These are phyloP conservation scores for Rhizopogon hawkerae DNA, from an alignment of 1,284 basidiomycete genomes.

Conservation along the genomic window DNA sequence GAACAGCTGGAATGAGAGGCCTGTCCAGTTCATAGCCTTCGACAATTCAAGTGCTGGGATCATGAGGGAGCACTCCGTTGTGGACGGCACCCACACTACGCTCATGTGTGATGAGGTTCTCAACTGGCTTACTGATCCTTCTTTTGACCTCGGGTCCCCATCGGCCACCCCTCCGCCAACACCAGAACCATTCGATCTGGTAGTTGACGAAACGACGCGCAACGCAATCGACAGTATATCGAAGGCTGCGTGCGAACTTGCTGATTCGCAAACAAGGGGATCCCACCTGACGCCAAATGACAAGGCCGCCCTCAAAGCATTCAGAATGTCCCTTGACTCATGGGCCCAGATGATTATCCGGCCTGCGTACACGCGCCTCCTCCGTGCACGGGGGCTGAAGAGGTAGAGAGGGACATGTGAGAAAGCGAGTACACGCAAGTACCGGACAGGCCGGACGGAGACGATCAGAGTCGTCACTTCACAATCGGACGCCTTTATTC, in stretches of 20 bases:
- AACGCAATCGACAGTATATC: slow-evolving; percentile 52
- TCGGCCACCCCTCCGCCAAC: slow-evolving; percentile 12
- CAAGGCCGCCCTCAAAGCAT: slow-evolving; percentile 78
- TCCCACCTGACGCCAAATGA: slow-evolving; percentile 72
- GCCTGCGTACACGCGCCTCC: slow-evolving; percentile 71
- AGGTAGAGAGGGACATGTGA: slow-evolving; percentile 70
- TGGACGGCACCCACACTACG: slow-evolving; percentile 75
- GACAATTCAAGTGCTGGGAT: slow-evolving; percentile 75
- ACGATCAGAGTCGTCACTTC: slow-evolving; percentile 71
- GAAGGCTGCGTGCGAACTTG: slow-evolving; percentile 50
- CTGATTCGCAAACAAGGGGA: slow-evolving; percentile 58
- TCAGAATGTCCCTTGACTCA: slow-evolving; percentile 81
- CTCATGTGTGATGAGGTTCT: slow-evolving; percentile 61
- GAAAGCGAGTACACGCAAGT: slow-evolving; percentile 77
- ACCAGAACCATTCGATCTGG: slow-evolving; percentile 52
- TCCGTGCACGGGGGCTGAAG: slow-evolving; percentile 17
- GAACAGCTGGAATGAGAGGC: slow-evolving; percentile 80
- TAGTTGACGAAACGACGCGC: slow-evolving; percentile 26
- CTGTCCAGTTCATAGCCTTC: slow-evolving; percentile 73
- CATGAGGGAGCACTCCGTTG: slow-evolving; percentile 88
- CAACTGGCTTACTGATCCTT: slow-evolving; percentile 49
- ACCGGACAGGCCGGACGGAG: slow-evolving; percentile 83
- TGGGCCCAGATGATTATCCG: slow-evolving; percentile 90
- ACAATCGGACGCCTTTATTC: slow-evolving; percentile 67
- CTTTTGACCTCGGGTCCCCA: slow-evolving; percentile 44